phyloP scores from a whole-genome alignment of 441 rosid species.

The Corymbia citriodora region DNA sequence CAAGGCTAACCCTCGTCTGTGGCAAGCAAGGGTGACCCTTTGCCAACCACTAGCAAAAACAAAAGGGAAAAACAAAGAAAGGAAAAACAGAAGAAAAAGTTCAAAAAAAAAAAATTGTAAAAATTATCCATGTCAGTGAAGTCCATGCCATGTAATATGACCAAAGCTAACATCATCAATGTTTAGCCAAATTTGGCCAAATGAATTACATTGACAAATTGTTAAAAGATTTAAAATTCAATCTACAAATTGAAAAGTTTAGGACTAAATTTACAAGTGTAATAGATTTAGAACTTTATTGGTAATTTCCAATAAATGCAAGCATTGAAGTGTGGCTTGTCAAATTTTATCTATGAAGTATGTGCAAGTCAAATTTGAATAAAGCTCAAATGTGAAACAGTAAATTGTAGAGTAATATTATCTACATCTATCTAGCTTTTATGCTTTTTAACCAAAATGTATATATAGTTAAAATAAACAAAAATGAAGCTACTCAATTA shows the following conservation, averaged over 20 bases:
- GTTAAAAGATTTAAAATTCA: background rate
- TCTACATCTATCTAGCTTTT: background rate
- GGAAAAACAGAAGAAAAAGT: background rate
- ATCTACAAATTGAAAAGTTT: no score
- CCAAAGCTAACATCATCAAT: rapidly evolving
- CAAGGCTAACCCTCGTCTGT: no score
- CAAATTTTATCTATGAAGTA: background rate
- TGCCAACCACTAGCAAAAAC: rapidly evolving
- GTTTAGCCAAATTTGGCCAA: no score
- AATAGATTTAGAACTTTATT: no score
- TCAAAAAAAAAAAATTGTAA: rapidly evolving
- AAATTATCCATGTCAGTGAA: no score
- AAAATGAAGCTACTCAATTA: background rate
- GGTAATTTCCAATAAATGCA: background rate
- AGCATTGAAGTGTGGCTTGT: background rate
- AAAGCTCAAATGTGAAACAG: background rate
- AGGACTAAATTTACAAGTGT: no score
- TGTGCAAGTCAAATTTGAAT: background rate
- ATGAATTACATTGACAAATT: no score
- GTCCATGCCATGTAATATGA: rapidly evolving
- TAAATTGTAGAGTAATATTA: background rate
- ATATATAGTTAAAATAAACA: background rate
- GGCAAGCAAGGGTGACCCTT: no score
- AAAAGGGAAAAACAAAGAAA: no score
- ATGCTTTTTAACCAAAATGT: background rate